These are phyloP conservation scores for Diplodia seriata DNA, from an alignment of 2,329 filamentous ascomycete species.

Conservation along the genomic window DNA sequence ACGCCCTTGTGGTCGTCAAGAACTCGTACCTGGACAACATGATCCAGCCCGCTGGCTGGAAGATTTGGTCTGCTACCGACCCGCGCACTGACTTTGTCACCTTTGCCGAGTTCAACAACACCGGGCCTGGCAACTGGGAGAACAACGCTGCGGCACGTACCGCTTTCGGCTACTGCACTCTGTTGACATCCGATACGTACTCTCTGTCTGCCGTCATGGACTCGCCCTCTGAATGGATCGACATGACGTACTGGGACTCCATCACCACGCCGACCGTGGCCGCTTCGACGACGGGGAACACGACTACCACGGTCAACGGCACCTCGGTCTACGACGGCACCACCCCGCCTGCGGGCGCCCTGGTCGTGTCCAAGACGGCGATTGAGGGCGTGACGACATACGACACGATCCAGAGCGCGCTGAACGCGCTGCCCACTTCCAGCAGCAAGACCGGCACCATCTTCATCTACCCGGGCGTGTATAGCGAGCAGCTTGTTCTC, in stretches of 20 bases:
- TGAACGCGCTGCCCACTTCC: constrained; percentile 60
- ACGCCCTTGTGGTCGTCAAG: constrained; percentile 57
- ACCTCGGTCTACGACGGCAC: constrained; percentile 41
- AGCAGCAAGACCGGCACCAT: constrained; percentile 59
- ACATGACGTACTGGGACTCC: constrained; percentile 49
- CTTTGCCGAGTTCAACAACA: constrained; percentile 60
- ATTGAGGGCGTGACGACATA: constrained; percentile 45
- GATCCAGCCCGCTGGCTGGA: constrained; percentile 66
- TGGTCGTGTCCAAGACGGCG: constrained; percentile 53
- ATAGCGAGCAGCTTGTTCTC: constrained; percentile 65
- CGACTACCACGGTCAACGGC: constrained; percentile 39
- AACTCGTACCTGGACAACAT: constrained; percentile 58
- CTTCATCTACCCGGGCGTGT: constrained; percentile 65
- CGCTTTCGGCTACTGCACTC: constrained; percentile 46
- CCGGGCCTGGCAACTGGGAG: constrained; percentile 52
- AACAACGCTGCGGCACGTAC: constrained; percentile 46
- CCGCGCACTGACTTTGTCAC: constrained; percentile 32
- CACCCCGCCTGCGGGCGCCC: constrained; percentile 54
- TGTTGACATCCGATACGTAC: constrained; percentile 49
- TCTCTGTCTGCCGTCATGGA: constrained; percentile 45
- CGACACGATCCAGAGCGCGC: constrained; percentile 58
- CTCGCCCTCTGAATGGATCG: constrained; percentile 47
- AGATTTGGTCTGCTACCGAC: constrained; percentile 47
- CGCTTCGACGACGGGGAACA: constrained; percentile 34
- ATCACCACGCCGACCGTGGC: constrained; percentile 46